Base-by-base conservation (phyloP, 768 basidiomycete genomes). In the Galerina marginata region DNA sequence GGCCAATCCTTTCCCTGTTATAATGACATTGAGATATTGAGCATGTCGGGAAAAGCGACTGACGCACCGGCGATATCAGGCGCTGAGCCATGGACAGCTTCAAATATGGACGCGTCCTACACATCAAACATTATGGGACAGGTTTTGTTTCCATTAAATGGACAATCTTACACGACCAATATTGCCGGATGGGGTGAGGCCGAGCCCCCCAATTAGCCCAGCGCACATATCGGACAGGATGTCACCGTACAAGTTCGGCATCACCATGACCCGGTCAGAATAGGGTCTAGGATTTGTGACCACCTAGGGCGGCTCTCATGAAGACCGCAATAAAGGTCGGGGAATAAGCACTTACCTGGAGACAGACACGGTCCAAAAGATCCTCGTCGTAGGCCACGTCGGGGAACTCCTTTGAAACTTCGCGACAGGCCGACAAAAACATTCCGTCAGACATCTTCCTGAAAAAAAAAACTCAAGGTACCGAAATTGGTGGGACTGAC, bases 371-470 rank as follows among this genome's bases (percentile, higher is more conserved):
- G 76, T 99, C 97, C 61, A 99, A 83, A 50, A 99, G 84, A 74
- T 99, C 97, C 75, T 99, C 97, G 71, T 98, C 95, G 74, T 99
- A 99, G 43, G 85, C 81, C 69, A 99, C 86, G 61, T 90, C 87
- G 16, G 97, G 97, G 84, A 90, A 99, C 57, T 94, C 95, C 73
- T 96, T 95, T 5, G 96, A 90, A 42, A 99, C 93, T 67, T 94
- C 90, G 56, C 97, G 90, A 77, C 97, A 99, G 23, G 97, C 97
- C 42, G 93, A 91, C 76, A 99, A 81, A 85, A 99, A 99, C 95
- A 99, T 97, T 62, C 97, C 97, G 74, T 99, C 97, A 16, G 96
- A 99, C 92, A 99, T 95, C 89, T 98, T 98, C 95, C 95, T 97
- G 71, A 23, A 57, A 14, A 44, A 1, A 2, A 52, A 47, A 2